A percentile compares a stretch with the other conserved stretches of the same genome.
These are phyloP conservation scores for Gypsophila paniculata DNA, from an alignment of 179 eudicot genomes.

Conservation along the genomic window DNA sequence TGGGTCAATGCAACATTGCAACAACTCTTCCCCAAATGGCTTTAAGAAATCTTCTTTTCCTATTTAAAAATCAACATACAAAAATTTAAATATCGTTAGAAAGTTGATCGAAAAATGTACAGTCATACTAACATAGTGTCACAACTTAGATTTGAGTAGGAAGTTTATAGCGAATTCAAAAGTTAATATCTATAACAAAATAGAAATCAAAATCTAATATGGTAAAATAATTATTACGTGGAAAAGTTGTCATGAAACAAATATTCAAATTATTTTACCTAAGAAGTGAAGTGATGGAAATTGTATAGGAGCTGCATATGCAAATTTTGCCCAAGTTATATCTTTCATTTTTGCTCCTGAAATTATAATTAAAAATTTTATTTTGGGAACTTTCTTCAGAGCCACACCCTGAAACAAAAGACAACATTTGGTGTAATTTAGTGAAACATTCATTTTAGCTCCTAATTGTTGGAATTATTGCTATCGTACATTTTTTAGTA, in stretches of 20 bases:
- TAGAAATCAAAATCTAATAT: background rate
- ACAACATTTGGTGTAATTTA: background rate
- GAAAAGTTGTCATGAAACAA: background rate
- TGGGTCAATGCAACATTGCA: constrained; percentile 49
- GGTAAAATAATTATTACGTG: background rate
- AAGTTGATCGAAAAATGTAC: too few relatives aligned
- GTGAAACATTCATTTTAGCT: too few relatives aligned
- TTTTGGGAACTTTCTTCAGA: constrained; percentile 55
- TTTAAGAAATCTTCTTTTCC: constrained; percentile 63
- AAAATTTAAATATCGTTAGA: too few relatives aligned
- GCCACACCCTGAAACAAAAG: constrained; percentile 54
- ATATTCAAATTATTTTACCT: constrained; percentile 37
- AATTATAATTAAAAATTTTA: constrained; percentile 54
- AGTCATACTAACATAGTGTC: too few relatives aligned
- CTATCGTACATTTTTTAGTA: too few relatives aligned
- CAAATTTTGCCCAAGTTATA: constrained; percentile 40
- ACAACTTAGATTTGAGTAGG: background rate
- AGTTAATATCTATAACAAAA: background rate
- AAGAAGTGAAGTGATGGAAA: constrained; percentile 70
- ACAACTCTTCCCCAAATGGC: constrained; percentile 52
- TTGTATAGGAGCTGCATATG: constrained; percentile 47
- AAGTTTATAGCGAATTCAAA: background rate
- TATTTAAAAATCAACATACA: constrained; percentile 13
- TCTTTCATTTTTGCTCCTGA: constrained; percentile 61
- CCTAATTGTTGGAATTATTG: too few relatives aligned